phyloP scores from a whole-genome alignment of 2,329 filamentous ascomycete genomes.

The Fusarium sp. region DNA sequence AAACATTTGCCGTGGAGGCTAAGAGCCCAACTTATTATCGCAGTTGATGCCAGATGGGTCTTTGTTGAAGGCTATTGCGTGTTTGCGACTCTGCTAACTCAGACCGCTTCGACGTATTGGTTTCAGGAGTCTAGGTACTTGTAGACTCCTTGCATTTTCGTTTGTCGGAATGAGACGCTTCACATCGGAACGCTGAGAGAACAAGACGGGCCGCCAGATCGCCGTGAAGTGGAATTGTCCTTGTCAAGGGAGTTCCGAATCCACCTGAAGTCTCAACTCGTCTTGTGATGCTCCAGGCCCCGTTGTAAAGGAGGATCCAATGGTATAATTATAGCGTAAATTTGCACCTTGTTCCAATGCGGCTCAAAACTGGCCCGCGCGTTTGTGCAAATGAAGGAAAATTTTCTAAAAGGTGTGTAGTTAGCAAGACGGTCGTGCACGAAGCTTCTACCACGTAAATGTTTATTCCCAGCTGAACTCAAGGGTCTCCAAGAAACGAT shows the following conservation, averaged over 20 bases:
- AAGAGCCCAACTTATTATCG: conserved; percentile 19
- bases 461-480: conserved; percentile 13
- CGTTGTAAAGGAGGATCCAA: conserved; percentile 38
- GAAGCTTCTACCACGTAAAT: neutral
- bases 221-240: conserved; percentile 33
- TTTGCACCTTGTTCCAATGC: conserved; percentile 40
- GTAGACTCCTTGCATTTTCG: conserved; percentile 19
- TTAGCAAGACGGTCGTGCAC: conserved; percentile 23
- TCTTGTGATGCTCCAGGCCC: conserved; percentile 42
- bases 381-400: conserved; percentile 17
- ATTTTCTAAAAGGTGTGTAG: conserved; percentile 24
- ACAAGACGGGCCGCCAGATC: conserved; percentile 24
- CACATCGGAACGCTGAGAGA: conserved; percentile 21
- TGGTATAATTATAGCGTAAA: conserved; percentile 48
- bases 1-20: conserved; percentile 8
- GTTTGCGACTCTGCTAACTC: conserved; percentile 1
- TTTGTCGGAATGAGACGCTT: conserved; percentile 37
- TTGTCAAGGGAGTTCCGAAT: conserved; percentile 23
- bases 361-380: conserved; percentile 40
- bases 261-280: conserved; percentile 37
- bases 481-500: conserved; percentile 29
- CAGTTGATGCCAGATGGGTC: conserved; percentile 34
- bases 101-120: conserved; percentile 28
- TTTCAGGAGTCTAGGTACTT: conserved; percentile 17
- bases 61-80: neutral